Evolutionary conservation across 2,329 filamentous ascomycete genomes (phyloP).

Genomic region (Cladobotryum protrusum): DNA sequence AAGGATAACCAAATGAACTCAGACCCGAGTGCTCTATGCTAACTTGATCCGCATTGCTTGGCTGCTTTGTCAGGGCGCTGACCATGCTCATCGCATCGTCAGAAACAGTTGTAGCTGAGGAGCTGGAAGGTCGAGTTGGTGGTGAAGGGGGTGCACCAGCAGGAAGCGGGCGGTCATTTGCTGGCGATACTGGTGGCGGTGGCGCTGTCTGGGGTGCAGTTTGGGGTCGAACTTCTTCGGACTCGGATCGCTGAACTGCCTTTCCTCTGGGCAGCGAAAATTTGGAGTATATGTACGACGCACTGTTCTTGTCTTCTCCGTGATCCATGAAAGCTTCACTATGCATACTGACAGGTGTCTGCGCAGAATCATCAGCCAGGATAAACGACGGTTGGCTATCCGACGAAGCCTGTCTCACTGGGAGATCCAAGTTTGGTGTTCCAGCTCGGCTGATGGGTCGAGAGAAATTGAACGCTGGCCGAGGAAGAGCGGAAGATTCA

Average conservation of each 20-base stretch:
- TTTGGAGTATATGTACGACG: conserved; percentile 81
- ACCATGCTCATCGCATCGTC: conserved; percentile 30
- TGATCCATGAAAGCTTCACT: conserved; percentile 60
- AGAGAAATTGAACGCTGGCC: conserved; percentile 88
- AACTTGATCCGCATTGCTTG: conserved; percentile 44
- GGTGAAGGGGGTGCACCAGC: conserved; percentile 53
- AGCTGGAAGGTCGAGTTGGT: conserved; percentile 54
- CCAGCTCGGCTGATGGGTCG: conserved; percentile 74
- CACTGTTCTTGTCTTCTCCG: conserved; percentile 43
- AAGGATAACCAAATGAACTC: conserved; percentile 34
- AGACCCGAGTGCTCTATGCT: conserved; percentile 39
- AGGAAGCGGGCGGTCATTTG: conserved; percentile 37
- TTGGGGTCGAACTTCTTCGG: conserved; percentile 46
- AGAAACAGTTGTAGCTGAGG: conserved; percentile 34
- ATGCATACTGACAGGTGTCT: conserved; percentile 67
- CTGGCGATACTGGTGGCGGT: conserved; percentile 25
- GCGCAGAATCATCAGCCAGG: conserved; percentile 56
- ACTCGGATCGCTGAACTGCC: conserved; percentile 62
- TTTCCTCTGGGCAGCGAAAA: conserved; percentile 80
- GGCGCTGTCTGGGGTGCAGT: conserved; percentile 58
- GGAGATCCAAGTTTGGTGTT: conserved; percentile 51
- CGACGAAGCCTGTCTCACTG: conserved; percentile 56
- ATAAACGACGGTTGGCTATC: conserved; percentile 62
- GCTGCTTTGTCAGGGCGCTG: conserved; percentile 36
- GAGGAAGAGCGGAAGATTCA: conserved; percentile 65